Percentiles rank a stretch among this genome's conserved stretches.
Evolutionary conservation across 768 basidiomycete species (phyloP).

Genomic region (Leccinellum luteum): DNA sequence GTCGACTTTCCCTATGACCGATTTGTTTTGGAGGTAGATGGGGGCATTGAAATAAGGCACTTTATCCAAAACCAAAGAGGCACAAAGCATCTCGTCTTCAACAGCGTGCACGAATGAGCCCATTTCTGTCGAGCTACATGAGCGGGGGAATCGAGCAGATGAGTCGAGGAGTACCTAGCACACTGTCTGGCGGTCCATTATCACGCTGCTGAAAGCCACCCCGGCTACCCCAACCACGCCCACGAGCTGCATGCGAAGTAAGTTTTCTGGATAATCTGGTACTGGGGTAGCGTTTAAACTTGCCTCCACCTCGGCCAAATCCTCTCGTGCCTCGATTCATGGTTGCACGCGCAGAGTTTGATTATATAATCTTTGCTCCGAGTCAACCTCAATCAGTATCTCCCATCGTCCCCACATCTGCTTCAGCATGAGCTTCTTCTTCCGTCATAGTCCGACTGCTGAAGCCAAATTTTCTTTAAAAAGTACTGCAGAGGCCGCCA

Average conservation of each 20-base stretch:
- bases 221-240: constrained; percentile 67
- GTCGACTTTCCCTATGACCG: constrained; percentile 94
- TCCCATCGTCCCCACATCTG: not conserved
- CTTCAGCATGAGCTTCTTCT: constrained; percentile 37
- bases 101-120: constrained; percentile 93
- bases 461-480: constrained; percentile 31
- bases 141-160: not conserved
- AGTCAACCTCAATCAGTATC: not conserved
- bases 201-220: constrained; percentile 74
- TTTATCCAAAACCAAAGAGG: constrained; percentile 79
- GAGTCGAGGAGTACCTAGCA: constrained; percentile 50
- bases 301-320: constrained; percentile 54
- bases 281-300: not conserved
- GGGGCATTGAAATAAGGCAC: constrained; percentile 99
- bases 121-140: constrained; percentile 60
- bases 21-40: constrained; percentile 96
- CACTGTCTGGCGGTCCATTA: constrained; percentile 74
- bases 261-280: not conserved
- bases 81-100: constrained; percentile 97
- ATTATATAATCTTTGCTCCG: constrained; percentile 24
- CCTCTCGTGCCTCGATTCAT: constrained; percentile 56
- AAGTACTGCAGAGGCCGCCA: not conserved
- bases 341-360: not conserved
- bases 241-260: constrained; percentile 42
- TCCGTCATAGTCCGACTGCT: constrained; percentile 22